Evolutionary conservation across 129 eudicot genomes (phyloP), one percentile per base, ranked within the genome.

Genomic region (Artemisia tridentata): DNA sequence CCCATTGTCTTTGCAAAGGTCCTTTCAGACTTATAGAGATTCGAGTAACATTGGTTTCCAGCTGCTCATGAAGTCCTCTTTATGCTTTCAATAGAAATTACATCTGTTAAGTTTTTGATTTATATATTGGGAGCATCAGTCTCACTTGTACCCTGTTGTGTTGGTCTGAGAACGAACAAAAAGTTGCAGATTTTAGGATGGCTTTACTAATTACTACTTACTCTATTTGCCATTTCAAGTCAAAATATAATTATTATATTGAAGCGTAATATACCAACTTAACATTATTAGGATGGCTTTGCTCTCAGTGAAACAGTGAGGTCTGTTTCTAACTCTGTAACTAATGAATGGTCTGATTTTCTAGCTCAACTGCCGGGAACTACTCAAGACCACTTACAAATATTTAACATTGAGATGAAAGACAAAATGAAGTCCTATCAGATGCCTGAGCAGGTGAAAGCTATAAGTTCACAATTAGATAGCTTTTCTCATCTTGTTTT

Each of bases 341-440:
- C 82, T 83, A 65, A 71, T 50, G 25, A 23, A 29, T 67, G 41
- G 25, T 63, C 15, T 63, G 15, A 67, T 19, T 47, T 53, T 65
- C 84, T 62, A 92, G 98, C 98, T 73, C 95, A 88, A 92, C 83
- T 92, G 61, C 86, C 96, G 7, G 98, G 98, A 51, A 92, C 98
- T 50, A 89, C 92, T 69, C 98, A 92, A 81, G 98, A 92, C 74
- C 96, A 89, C 76, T 70, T 92, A 61, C 98, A 92, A 79, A 89
- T 92, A 80, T 92, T 92, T 68, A 92, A 92, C 71, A 92, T 92
- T 55, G 98, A 92, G 81, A 74, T 84, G 71, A 92, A 89, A 79
- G 86, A 92, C 18, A 92, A 92, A 74, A 71, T 92, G 83, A 92
- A 92, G 81, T 87, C 98, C 62, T 82, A 92, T 84, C 98, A 89